These are phyloP conservation scores for Aureobasidium sp. DNA, from an alignment of 2,329 filamentous ascomycete genomes.

Conservation along the genomic window DNA sequence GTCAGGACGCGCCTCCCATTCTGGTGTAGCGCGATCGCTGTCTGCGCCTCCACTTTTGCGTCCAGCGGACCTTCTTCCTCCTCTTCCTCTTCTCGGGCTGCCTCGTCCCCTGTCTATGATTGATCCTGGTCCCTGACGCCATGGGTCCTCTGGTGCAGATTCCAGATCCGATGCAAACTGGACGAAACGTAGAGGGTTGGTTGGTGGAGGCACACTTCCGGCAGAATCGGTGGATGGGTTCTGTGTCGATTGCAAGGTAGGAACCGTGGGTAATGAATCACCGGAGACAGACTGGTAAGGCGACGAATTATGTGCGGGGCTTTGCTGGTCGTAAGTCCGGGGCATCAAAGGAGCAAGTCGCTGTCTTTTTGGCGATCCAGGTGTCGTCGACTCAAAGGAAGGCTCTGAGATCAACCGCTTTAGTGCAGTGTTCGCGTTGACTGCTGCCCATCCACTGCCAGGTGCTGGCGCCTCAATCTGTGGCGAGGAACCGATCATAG, in stretches of 20 bases:
- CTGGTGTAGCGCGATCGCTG: constrained; percentile 27
- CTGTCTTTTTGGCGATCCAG: constrained; percentile 37
- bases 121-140: constrained; percentile 16
- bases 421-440: constrained; percentile 32
- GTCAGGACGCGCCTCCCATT: constrained; percentile 28
- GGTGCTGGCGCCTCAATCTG: constrained; percentile 17
- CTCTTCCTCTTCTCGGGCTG: constrained; percentile 23
- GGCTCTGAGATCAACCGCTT: constrained; percentile 31
- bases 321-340: constrained; percentile 23
- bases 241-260: constrained; percentile 19
- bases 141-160: constrained; percentile 21
- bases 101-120: constrained; percentile 15
- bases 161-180: constrained; percentile 21
- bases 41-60: constrained; percentile 24
- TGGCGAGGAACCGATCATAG: constrained; percentile 12
- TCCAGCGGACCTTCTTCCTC: constrained; percentile 30
- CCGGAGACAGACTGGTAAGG: neutral
- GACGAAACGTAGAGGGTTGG: constrained; percentile 25
- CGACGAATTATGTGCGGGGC: neutral
- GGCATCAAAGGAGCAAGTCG: constrained; percentile 33
- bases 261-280: constrained; percentile 8
- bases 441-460: constrained; percentile 33
- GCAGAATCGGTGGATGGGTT: constrained; percentile 23
- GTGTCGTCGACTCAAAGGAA: constrained; percentile 20
- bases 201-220: constrained; percentile 18